Evolutionary conservation across 202 grass and related monocot species (phyloP).

Genomic region (Saccharum hybrid): DNA sequence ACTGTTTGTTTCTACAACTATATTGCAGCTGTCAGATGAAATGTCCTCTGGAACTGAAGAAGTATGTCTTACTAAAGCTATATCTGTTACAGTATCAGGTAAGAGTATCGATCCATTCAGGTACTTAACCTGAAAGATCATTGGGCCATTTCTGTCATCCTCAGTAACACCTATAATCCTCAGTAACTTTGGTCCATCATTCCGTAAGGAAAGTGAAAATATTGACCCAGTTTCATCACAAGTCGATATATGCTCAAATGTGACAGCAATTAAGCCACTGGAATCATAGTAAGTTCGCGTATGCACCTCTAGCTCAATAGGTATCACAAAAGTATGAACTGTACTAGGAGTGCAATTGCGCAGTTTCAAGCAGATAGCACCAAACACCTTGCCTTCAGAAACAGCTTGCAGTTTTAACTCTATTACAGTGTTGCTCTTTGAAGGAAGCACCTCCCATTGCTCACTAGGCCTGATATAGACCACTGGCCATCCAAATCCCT

Average conservation of each 20-base stretch:
- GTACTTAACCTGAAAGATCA: conserved; percentile 73
- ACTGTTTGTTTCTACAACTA: conserved; percentile 80
- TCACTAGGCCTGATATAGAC: conserved; percentile 74
- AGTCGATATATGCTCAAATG: conserved; percentile 57
- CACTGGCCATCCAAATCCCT: conserved; percentile 53
- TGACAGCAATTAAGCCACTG: conserved; percentile 61
- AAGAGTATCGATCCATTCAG: conserved; percentile 76
- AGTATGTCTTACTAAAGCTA: conserved; percentile 68
- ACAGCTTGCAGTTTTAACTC: conserved; percentile 70
- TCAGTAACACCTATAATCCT: conserved; percentile 65
- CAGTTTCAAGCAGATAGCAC: conserved; percentile 87
- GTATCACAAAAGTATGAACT: conserved; percentile 63
- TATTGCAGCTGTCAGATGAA: conserved; percentile 62
- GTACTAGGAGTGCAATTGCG: conserved; percentile 53
- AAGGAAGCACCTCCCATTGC: conserved; percentile 74
- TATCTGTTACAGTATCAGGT: conserved; percentile 63
- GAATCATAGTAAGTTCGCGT: conserved; percentile 53
- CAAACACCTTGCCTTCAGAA: conserved; percentile 70
- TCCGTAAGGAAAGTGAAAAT: conserved; percentile 78
- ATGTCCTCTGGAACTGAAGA: conserved; percentile 47
- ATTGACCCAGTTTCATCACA: conserved; percentile 59
- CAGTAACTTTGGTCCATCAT: conserved; percentile 59
- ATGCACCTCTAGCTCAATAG: conserved; percentile 82
- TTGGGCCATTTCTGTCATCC: conserved; percentile 55
- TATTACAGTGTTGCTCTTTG: conserved; percentile 53